Evolutionary conservation across 1,284 basidiomycete genomes (phyloP).

Genomic region (Puccinia brachypodii): DNA sequence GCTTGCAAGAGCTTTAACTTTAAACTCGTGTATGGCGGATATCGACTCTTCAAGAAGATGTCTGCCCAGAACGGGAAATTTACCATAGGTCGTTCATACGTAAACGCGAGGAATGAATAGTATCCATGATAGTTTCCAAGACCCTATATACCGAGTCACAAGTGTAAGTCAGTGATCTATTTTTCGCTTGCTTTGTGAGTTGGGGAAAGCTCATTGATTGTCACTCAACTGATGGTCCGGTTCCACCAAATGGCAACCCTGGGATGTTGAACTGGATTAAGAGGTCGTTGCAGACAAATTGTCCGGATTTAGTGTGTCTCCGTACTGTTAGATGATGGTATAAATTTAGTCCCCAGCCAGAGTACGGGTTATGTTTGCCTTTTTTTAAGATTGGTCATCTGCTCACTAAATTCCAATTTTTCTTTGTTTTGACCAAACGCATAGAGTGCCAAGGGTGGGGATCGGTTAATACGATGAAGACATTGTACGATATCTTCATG

Average conservation of each 20-base stretch:
- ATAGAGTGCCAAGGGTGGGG: constrained; percentile 59
- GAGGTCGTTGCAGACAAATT: constrained; percentile 53
- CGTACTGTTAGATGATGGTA: constrained; percentile 9
- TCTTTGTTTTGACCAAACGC: constrained; percentile 55
- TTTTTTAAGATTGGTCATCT: background rate
- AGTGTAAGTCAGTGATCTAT: background rate
- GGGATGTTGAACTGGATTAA: constrained; percentile 56
- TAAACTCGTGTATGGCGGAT: constrained; percentile 56
- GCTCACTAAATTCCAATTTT: constrained; percentile 52
- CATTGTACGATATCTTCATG: constrained; percentile 51
- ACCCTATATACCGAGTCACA: constrained; percentile 48
- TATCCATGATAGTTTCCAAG: constrained; percentile 56
- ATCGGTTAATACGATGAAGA: constrained; percentile 56
- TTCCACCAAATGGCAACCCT: constrained; percentile 52
- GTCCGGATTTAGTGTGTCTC: constrained; percentile 38
- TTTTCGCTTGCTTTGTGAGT: background rate
- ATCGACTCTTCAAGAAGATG: constrained; percentile 55
- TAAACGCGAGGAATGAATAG: constrained; percentile 58
- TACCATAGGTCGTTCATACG: constrained; percentile 57
- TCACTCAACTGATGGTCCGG: constrained; percentile 51
- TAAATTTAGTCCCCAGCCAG: background rate
- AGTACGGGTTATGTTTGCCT: background rate
- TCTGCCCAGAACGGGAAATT: constrained; percentile 57
- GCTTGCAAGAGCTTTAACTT: constrained; percentile 36
- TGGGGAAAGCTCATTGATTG: background rate